Conservation (phyloP, 2,329 filamentous ascomycete genomes). For the Aspergillus luchuensis region DNA sequence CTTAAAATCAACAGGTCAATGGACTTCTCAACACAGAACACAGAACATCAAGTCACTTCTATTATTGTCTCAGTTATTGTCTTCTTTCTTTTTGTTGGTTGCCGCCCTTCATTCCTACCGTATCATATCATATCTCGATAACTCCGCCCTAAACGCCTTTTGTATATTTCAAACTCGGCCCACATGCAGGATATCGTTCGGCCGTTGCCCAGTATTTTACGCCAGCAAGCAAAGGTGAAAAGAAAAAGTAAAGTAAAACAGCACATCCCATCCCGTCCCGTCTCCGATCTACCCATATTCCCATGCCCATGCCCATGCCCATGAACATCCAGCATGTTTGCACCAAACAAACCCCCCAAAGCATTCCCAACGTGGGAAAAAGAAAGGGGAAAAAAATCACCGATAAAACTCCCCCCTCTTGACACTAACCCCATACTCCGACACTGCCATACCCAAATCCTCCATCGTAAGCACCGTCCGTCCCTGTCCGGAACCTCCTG, state of each 20-base stretch:
- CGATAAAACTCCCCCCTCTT: conserved; percentile 97
- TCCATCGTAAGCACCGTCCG: conserved; percentile 97
- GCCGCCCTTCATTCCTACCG: too few species aligned
- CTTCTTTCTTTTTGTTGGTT: background rate
- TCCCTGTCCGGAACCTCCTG: conserved; percentile 79
- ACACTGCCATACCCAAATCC: conserved; percentile 95
- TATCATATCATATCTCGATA: too few species aligned
- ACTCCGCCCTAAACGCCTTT: background rate
- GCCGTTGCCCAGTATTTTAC: background rate
- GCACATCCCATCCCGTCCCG: background rate
- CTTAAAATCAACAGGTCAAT: too few species aligned
- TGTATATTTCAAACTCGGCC: background rate
- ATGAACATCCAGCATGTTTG: background rate
- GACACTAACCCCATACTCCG: conserved; percentile 96
- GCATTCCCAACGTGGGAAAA: background rate
- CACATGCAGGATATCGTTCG: conserved; percentile 8
- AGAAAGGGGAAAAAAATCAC: conserved; percentile 40
- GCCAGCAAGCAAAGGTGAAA: background rate
- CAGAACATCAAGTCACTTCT: background rate
- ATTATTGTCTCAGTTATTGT: background rate
- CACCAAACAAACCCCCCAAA: background rate
- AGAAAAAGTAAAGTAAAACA: background rate
- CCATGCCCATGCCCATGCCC: background rate
- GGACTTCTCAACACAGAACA: too few species aligned
- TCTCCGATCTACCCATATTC: background rate